These are phyloP conservation scores for Sarocladiaceae sp. DNA, from an alignment of 2,329 filamentous ascomycete genomes.

Conservation along the genomic window DNA sequence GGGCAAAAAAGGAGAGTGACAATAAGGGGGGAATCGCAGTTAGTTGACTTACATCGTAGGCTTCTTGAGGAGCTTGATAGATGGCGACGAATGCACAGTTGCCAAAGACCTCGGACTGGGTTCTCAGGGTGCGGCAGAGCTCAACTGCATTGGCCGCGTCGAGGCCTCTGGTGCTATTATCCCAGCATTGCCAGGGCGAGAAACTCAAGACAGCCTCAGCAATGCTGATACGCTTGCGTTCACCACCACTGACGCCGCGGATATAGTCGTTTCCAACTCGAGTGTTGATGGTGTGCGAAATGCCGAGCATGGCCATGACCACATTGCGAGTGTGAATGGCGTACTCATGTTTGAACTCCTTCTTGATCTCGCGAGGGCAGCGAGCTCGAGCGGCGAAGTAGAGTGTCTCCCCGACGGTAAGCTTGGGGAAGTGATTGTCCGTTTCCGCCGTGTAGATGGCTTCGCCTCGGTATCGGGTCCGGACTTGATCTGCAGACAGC, in stretches of 20 bases:
- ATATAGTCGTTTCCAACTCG: conserved; percentile 71
- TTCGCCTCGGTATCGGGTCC: conserved; percentile 71
- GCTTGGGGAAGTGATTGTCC: conserved; percentile 72
- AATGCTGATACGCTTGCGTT: conserved; percentile 62
- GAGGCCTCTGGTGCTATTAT: conserved; percentile 63
- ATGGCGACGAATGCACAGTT: conserved; percentile 62
- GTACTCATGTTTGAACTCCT: conserved; percentile 49
- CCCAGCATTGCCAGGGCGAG: conserved; percentile 51
- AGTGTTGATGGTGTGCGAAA: conserved; percentile 66
- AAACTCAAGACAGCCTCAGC: conserved; percentile 53
- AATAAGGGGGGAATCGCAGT: no score
- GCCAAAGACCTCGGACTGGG: conserved; percentile 57
- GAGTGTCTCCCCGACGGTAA: conserved; percentile 73
- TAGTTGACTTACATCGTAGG: no score
- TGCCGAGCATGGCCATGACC: conserved; percentile 70
- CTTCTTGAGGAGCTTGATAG: conserved; percentile 59
- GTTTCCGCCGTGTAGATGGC: conserved; percentile 83
- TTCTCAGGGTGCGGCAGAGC: conserved; percentile 53
- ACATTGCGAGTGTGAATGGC: conserved; percentile 62
- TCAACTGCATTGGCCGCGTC: conserved; percentile 67
- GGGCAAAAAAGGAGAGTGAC: no score
- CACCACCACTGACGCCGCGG: conserved; percentile 67
- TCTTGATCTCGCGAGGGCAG: conserved; percentile 55
- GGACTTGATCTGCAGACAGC: conserved; percentile 62
- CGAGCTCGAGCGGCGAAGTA: conserved; percentile 69